A percentile compares a stretch with the other conserved stretches of the same genome.
Conservation (phyloP, 345 rosid species). For the Citrus maxima region DNA sequence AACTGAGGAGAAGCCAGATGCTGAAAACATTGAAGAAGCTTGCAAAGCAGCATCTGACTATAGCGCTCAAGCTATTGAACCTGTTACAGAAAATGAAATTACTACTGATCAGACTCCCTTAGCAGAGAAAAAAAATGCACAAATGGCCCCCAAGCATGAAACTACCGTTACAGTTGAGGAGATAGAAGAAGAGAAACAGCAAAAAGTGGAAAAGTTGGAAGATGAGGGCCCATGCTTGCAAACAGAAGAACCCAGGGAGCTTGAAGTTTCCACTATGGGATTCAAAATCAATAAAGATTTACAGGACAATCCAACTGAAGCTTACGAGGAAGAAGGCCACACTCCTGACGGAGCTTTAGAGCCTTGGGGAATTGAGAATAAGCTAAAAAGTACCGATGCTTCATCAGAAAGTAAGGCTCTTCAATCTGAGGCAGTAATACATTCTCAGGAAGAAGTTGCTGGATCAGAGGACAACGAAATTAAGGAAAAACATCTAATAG, state of each 20-base stretch:
- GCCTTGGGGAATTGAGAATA: background rate
- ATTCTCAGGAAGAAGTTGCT: background rate
- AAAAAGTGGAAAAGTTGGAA: constrained; percentile 11
- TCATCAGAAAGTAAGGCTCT: constrained; percentile 12
- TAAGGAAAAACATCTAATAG: constrained; percentile 15
- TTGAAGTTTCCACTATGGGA: constrained; percentile 7
- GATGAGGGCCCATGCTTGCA: constrained; percentile 16
- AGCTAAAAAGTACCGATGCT: constrained; percentile 7
- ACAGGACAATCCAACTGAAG: constrained; percentile 13
- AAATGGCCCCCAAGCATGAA: constrained; percentile 21
- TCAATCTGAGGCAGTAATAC: constrained; percentile 3
- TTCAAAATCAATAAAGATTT: constrained; percentile 2
- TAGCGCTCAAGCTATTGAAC: constrained; percentile 18
- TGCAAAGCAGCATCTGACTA: constrained; percentile 7
- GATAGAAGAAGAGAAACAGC: constrained; percentile 16
- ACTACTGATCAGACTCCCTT: constrained; percentile 14
- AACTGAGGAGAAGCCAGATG: background rate
- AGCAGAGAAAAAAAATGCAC: constrained; percentile 25
- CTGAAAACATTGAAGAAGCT: constrained; percentile 13
- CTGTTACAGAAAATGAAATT: constrained; percentile 17
- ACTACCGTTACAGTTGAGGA: constrained; percentile 19
- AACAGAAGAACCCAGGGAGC: constrained; percentile 19
- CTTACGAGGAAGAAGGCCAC: constrained; percentile 10
- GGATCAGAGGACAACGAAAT: constrained; percentile 19
- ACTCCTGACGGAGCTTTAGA: constrained; percentile 5